These are phyloP conservation scores for Teratosphaeria zuluensis DNA, from an alignment of 2,329 filamentous ascomycete genomes.

Conservation along the genomic window DNA sequence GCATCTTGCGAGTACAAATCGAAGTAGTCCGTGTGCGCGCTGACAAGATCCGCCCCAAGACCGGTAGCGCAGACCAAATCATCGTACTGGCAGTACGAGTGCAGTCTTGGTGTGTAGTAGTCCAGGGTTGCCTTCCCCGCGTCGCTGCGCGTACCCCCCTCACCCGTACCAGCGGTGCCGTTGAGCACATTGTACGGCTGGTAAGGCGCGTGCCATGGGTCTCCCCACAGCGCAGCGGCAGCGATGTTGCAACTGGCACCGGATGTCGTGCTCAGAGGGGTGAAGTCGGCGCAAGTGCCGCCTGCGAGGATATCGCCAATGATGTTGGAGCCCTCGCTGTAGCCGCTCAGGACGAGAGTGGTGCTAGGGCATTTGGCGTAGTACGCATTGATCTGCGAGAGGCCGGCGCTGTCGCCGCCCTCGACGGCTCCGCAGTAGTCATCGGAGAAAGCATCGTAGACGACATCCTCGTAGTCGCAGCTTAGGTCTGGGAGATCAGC, in stretches of 20 bases:
- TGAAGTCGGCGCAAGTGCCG: conserved; percentile 27
- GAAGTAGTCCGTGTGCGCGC: conserved; percentile 31
- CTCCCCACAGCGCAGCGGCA: conserved; percentile 20
- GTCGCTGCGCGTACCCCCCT: conserved; percentile 23
- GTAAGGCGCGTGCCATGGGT: conserved; percentile 20
- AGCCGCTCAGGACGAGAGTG: conserved; percentile 34
- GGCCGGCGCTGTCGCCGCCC: conserved; percentile 28
- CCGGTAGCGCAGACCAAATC: conserved; percentile 32
- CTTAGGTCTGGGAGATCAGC: conserved; percentile 7
- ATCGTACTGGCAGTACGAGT: conserved; percentile 28
- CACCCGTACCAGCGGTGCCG: conserved; percentile 12
- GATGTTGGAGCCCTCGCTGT: conserved; percentile 34
- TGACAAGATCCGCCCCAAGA: conserved; percentile 21
- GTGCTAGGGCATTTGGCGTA: conserved; percentile 30
- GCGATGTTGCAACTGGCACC: conserved; percentile 9
- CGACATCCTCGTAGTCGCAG: conserved; percentile 16
- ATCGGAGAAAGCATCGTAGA: conserved; percentile 6
- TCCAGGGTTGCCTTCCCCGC: conserved; percentile 18
- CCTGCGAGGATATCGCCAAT: conserved; percentile 15
- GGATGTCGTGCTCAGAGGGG: conserved; percentile 17
- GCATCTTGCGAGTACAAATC: conserved; percentile 21
- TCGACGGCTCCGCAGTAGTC: conserved; percentile 32
- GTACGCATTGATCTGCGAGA: conserved; percentile 32
- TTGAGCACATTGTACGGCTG: conserved; percentile 21
- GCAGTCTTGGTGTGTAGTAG: conserved; percentile 22